A percentile compares a stretch with the other conserved stretches of the same genome.
phyloP scores from a whole-genome alignment of 148 eudicot genomes.

The Persicaria maculosa region DNA sequence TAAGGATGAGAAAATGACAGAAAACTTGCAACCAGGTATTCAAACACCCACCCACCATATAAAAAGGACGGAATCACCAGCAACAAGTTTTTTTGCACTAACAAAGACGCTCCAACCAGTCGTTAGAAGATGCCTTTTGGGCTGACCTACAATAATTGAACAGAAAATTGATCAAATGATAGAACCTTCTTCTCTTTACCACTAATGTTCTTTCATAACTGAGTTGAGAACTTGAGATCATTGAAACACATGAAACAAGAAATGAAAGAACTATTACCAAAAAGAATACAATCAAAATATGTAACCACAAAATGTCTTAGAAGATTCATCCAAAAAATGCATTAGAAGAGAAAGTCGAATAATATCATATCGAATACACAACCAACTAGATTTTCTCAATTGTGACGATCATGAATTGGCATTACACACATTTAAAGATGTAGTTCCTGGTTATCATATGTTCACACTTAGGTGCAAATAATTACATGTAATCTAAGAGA shows the following conservation, averaged over 20 bases:
- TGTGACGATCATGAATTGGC: not conserved
- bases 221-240: not conserved
- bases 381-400: not conserved
- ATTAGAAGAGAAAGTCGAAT: too few species aligned
- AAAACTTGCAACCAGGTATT: not conserved
- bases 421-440: not conserved
- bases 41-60: conserved; percentile 31
- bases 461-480: not conserved
- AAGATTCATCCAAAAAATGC: not conserved
- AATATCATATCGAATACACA: not conserved
- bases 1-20: not conserved
- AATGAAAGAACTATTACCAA: not conserved
- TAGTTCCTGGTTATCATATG: not conserved
- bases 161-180: not conserved
- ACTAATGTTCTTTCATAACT: not conserved
- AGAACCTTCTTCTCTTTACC: not conserved
- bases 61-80: conserved; percentile 57
- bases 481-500: not conserved
- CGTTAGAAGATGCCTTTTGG: conserved; percentile 53
- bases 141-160: conserved; percentile 38
- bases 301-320: not conserved
- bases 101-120: conserved; percentile 59
- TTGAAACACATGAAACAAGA: not conserved
- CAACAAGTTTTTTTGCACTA: conserved; percentile 45
- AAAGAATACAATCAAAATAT: not conserved